These are phyloP conservation scores for Ophiosphaerella narmari DNA, from an alignment of 2,329 filamentous ascomycete genomes.

Conservation along the genomic window DNA sequence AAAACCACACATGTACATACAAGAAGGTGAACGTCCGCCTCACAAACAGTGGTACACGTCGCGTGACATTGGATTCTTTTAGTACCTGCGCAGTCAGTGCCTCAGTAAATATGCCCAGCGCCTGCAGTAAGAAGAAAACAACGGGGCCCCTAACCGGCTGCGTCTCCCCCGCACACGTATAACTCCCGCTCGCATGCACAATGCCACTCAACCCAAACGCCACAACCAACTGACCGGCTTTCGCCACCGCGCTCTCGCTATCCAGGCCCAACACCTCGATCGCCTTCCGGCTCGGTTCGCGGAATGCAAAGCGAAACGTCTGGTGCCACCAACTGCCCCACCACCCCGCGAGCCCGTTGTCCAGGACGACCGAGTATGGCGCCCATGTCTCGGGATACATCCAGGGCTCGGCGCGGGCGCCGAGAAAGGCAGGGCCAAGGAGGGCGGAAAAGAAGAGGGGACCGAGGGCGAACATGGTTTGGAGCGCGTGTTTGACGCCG, in stretches of 20 bases:
- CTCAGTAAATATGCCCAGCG: conserved; percentile 68
- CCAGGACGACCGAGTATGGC: conserved; percentile 58
- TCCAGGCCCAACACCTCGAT: conserved; percentile 35
- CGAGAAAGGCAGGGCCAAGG: conserved; percentile 63
- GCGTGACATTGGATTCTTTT: conserved; percentile 36
- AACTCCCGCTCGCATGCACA: conserved; percentile 73
- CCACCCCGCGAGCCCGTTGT: conserved; percentile 75
- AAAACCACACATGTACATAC: conserved; percentile 70
- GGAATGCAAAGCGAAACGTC: conserved; percentile 76
- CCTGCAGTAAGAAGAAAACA: conserved; percentile 75
- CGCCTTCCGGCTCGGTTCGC: conserved; percentile 61
- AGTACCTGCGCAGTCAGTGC: conserved; percentile 27
- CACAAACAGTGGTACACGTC: conserved; percentile 50
- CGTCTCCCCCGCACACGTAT: conserved; percentile 62
- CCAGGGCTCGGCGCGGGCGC: conserved; percentile 64
- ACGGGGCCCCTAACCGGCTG: conserved; percentile 58
- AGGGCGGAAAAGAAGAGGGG: conserved; percentile 65
- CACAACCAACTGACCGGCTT: conserved; percentile 49
- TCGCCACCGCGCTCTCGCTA: conserved; percentile 41
- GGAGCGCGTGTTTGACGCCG: conserved; percentile 64
- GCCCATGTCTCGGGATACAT: conserved; percentile 66
- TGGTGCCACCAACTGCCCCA: conserved; percentile 95
- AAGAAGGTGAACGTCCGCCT: conserved; percentile 63
- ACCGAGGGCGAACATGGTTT: conserved; percentile 63
- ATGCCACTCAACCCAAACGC: conserved; percentile 70